Base-by-base conservation (phyloP, 2,329 filamentous ascomycete species). In the Pyrenophora tritici-repentis region DNA sequence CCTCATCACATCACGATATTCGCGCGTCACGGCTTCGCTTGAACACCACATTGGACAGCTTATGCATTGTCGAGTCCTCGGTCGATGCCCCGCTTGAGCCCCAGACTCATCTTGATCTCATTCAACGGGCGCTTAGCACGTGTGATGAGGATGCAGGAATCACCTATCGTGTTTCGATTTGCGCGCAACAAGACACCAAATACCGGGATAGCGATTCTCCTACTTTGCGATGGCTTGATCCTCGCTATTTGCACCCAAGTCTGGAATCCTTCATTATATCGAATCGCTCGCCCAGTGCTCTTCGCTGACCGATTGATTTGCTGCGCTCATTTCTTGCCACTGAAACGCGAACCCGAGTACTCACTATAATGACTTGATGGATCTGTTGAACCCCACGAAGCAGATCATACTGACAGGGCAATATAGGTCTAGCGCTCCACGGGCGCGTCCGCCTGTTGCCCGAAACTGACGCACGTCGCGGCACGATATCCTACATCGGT, bases 401-500 rank as follows among this genome's bases (percentile, higher is more conserved):
- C 16, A 45, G 42, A 16, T 22, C 29, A 31, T 35, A 20, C 42
- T 45, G 24, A 45, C 42, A 53, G 42, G 50, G 29, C 39, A 6
- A 26, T 36, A 38, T 42, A 71, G 71, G 70, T 32, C 56, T 73
- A 10, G 50, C 57, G 3, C 42, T 72, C 6, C 60, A 57, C 9
- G 31, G 59, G 38, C 70, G 71, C 34, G 60, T 72, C 32, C 76
- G 75, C 56, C 71, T 82, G 36, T 70, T 79, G n/a, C 71, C 81
- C 66, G 83, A 82, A 43, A 83, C 89, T 51, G 88, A 93, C 70
- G 78, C 76, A 31, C 83, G 87, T 55, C 82, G 89, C 62, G 90
- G 90, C 47, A 81, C 81, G 40, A 80, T 93, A 62, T 80, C 78
- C 73, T 92, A 88, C 70, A 82, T 92, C 46, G 90, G 90, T 22